Percentiles rank a stretch among this genome's conserved stretches.
Evolutionary conservation across 306 rosid genomes (phyloP).

Genomic region (Luffa aegyptiaca): DNA sequence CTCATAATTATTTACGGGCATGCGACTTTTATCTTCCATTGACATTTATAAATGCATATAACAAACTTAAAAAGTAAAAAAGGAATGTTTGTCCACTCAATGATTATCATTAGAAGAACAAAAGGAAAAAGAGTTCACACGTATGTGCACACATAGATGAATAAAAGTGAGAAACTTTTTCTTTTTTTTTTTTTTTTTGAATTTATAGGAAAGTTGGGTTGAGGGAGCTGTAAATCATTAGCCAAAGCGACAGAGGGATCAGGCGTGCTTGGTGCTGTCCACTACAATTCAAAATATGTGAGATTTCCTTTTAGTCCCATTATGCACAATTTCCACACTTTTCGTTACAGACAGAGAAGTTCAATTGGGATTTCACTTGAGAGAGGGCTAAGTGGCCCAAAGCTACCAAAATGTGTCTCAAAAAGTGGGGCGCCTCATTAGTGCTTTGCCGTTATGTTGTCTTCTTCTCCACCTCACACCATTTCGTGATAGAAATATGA

Average conservation of each 20-base stretch:
- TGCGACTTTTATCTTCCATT: background rate
- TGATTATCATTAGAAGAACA: background rate
- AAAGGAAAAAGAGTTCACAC: background rate
- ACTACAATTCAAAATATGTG: background rate
- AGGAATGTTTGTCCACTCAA: background rate
- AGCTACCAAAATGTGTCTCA: background rate
- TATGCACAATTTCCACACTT: constrained; percentile 4
- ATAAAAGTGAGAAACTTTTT: background rate
- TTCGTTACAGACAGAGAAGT: background rate
- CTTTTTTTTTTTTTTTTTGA: no score
- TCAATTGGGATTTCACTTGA: background rate
- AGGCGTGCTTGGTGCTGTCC: constrained; percentile 12
- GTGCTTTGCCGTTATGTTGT: background rate
- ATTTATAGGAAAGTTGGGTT: background rate
- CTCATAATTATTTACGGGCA: background rate
- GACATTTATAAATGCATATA: background rate
- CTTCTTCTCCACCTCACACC: background rate
- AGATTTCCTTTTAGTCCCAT: background rate
- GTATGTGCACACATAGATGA: background rate
- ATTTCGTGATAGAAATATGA: no score
- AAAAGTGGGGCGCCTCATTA: background rate
- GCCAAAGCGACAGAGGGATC: constrained; percentile 1
- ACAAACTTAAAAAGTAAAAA: background rate
- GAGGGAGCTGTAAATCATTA: constrained; percentile 10
- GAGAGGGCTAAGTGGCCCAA: background rate